Base-by-base conservation (phyloP, 495 filamentous ascomycete species). In the Hypoxylon crocopeplum region DNA sequence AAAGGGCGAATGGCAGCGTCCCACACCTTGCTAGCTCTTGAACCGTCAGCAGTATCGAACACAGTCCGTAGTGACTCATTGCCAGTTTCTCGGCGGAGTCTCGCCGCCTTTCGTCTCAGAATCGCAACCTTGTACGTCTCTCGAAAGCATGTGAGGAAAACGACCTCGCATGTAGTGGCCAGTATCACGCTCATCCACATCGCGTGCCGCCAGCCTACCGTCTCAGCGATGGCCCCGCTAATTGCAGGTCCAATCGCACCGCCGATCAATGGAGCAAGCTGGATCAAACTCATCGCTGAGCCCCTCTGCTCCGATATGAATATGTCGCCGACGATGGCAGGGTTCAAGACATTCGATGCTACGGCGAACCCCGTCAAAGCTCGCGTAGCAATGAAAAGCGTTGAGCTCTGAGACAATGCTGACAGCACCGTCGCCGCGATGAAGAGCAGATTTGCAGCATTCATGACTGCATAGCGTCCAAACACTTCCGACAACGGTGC, bases 171-270 rank as follows among this genome's bases (percentile, higher is more conserved):
- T 1, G 69, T 63, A 4, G 70, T 69, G 4, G 81, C 80, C 24
- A 84, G 64, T 60, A 59, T 77, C 39, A 78, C 73, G 21, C 76
- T 77, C 56, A 80, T 77, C 79, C 73, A 87, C 30, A 83, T 73
- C 0, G 79, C 84, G 59, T 68, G 80, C 49, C 77, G 79, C 85
- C 80, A 90, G 29, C 80, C 85, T 11, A 77, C 60, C 0, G 61
- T 81, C 61, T 88, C 77, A 27, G 89, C 82, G 10, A 89, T 75
- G 3, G 80, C 75, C 11, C 82, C 84, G 8, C 83, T 81, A 12
- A 89, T 77, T 7, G 85, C 81, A 4, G 89, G 78, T 0, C 86
- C 86, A 12, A 86, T 51, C 7, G 84, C 83, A 1, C 77, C 77
- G 7, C 77, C 77, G 5, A 77, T 46, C 10, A 82, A 59, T 8